Evolutionary conservation across 1,284 basidiomycete species (phyloP).

Genomic region (Boletellus sp.): DNA sequence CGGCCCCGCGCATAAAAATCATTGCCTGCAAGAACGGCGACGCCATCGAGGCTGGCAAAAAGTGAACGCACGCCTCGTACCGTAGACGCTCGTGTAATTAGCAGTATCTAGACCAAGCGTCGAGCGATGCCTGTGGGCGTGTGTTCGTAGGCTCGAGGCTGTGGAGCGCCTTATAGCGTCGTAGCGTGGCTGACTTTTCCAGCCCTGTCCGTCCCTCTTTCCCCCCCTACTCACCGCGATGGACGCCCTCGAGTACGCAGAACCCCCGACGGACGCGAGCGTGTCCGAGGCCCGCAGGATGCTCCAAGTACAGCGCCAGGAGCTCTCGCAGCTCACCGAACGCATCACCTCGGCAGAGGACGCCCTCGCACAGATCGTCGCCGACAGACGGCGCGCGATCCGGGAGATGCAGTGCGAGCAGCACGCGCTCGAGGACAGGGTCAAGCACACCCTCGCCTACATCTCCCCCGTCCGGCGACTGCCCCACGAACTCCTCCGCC

Average conservation of each 20-base stretch:
- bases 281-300: slow-evolving; percentile 46
- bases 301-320: slow-evolving; percentile 35
- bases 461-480: slow-evolving; percentile 65
- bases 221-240: slow-evolving; percentile 9
- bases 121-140: slow-evolving; percentile 13
- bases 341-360: slow-evolving; percentile 48
- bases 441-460: slow-evolving; percentile 52
- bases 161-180: too few relatives aligned
- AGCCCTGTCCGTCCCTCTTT: background rate
- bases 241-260: slow-evolving; percentile 29
- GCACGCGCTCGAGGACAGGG: slow-evolving; percentile 42
- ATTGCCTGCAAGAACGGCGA: slow-evolving; percentile 95
- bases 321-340: slow-evolving; percentile 34
- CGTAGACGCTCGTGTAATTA: slow-evolving; percentile 25
- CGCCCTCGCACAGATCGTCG: slow-evolving; percentile 53
- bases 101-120: background rate
- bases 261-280: slow-evolving; percentile 54
- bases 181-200: background rate
- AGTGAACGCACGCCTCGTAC: slow-evolving; percentile 26
- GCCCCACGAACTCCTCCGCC: slow-evolving; percentile 61
- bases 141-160: slow-evolving; percentile 15
- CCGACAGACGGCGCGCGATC: slow-evolving; percentile 50
- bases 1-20: slow-evolving; percentile 83
- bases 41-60: slow-evolving; percentile 71
- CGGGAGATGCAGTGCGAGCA: slow-evolving; percentile 50